Conservation (phyloP, 2,329 filamentous ascomycete species). For the Fusarium chuoi region DNA sequence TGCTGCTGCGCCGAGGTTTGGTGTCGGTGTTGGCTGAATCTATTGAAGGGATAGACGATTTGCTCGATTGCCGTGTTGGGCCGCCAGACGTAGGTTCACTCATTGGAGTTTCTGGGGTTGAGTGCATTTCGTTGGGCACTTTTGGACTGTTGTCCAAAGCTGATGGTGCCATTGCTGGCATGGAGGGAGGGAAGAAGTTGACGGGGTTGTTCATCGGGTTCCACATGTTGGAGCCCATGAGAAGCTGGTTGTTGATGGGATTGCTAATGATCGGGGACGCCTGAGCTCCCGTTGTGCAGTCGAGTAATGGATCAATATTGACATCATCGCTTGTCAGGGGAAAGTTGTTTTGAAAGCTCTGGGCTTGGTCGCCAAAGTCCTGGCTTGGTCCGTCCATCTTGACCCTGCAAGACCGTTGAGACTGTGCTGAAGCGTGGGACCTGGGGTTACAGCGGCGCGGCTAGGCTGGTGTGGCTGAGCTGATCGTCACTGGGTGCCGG, state of each 20-base stretch:
- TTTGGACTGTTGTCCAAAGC: constrained; percentile 8
- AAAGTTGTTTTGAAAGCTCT: neutral
- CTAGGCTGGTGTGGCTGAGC: neutral
- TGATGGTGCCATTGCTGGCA: neutral
- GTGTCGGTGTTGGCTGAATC: neutral
- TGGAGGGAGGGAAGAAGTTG: neutral
- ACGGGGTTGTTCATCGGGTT: neutral
- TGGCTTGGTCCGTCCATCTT: constrained; percentile 20
- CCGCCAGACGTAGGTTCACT: constrained; percentile 1
- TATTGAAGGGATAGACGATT: constrained; percentile 26
- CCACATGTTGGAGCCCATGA: constrained; percentile 17
- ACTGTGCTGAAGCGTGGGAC: neutral
- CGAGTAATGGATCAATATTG: constrained; percentile 35
- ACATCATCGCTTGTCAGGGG: neutral
- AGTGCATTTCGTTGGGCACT: constrained; percentile 5
- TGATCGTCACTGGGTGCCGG: neutral
- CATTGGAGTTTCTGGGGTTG: constrained; percentile 7
- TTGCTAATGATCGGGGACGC: neutral
- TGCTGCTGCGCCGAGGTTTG: neutral
- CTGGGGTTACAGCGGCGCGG: neutral
- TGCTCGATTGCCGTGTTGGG: constrained; percentile 33
- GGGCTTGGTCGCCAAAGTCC: neutral
- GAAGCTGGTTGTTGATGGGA: constrained; percentile 1
- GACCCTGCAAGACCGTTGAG: neutral
- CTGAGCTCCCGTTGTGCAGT: neutral